These are phyloP conservation scores for Stevia rebaudiana DNA, from an alignment of 140 eudicot genomes.

Conservation along the genomic window DNA sequence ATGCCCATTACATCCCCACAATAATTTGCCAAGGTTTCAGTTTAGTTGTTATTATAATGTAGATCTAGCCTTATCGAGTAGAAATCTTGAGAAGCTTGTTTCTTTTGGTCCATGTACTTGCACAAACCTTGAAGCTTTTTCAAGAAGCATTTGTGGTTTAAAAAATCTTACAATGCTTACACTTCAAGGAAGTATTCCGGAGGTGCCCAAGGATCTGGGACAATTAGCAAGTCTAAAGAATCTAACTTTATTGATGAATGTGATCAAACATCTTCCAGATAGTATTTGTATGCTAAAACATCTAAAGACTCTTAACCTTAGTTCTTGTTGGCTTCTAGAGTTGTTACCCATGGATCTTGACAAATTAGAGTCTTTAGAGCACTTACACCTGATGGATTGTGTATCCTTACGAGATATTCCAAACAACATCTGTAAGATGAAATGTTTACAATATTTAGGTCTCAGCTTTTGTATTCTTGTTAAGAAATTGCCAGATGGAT, in stretches of 20 bases:
- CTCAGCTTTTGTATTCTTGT: not conserved
- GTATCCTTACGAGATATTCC: not conserved
- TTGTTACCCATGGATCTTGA: slow-evolving; percentile 16
- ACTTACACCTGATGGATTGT: not conserved
- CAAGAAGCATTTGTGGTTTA: slow-evolving; percentile 6
- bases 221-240: not conserved
- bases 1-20: not conserved
- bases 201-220: not conserved
- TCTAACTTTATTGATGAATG: not conserved
- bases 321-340: slow-evolving; percentile 13
- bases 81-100: slow-evolving; percentile 3
- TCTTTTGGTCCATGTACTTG: slow-evolving; percentile 7
- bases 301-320: not conserved
- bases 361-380: slow-evolving; percentile 12
- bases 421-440: not conserved
- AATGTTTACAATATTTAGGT: not conserved
- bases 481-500: slow-evolving; percentile 6
- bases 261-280: not conserved
- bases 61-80: not conserved
- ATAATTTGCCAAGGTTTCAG: not conserved
- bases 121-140: slow-evolving; percentile 15
- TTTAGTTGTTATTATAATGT: not conserved
- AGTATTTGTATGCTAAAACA: slow-evolving; percentile 7
- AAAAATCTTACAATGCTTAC: not conserved
- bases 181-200: not conserved